phyloP scores from a whole-genome alignment of 257 asterid genomes.

The Fraxinus pennsylvanica region DNA sequence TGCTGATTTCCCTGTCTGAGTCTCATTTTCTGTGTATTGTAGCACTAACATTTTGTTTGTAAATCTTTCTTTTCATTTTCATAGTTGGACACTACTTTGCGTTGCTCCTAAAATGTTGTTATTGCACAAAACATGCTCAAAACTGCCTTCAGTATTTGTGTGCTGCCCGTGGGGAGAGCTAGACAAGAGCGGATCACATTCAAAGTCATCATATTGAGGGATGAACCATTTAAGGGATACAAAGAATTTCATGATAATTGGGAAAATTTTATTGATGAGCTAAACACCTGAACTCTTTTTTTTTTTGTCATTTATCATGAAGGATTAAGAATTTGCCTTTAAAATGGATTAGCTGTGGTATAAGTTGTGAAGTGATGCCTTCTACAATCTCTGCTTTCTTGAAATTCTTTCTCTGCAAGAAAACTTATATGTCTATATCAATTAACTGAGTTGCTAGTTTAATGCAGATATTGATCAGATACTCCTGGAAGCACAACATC shows the following conservation, averaged over 20 bases:
- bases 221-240: too few relatives aligned
- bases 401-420: background rate
- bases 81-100: background rate
- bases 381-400: slow-evolving; percentile 1
- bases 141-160: background rate
- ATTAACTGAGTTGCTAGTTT: slow-evolving; percentile 25
- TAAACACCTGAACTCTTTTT: too few relatives aligned
- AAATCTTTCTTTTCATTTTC: background rate
- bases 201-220: background rate
- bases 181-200: slow-evolving; percentile 5
- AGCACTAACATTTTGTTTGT: background rate
- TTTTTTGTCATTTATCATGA: slow-evolving; percentile 33
- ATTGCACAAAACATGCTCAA: slow-evolving; percentile 16
- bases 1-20: too few relatives aligned
- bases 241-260: background rate
- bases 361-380: background rate
- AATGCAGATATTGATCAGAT: slow-evolving; percentile 83
- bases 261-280: too few relatives aligned
- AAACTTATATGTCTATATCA: background rate
- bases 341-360: background rate
- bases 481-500: slow-evolving; percentile 74
- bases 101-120: background rate
- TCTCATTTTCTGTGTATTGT: background rate
- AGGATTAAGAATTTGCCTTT: background rate
- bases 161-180: background rate